Percentiles rank a stretch among this genome's conserved stretches.
These are phyloP conservation scores for Nakazawaea siamensis DNA, from an alignment of 805 yeast species.

Conservation along the genomic window DNA sequence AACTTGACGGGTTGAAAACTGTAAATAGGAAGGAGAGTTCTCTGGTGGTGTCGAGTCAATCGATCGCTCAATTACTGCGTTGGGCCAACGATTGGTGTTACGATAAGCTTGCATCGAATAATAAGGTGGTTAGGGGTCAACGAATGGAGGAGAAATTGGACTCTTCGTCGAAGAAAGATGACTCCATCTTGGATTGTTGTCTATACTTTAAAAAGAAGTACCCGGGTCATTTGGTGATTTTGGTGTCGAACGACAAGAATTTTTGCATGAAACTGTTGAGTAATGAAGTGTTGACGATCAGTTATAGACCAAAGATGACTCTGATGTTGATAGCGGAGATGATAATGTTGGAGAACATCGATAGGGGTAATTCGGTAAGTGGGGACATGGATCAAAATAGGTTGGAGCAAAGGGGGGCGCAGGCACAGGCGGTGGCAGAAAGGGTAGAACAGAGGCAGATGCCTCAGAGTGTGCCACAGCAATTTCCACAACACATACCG, in stretches of 20 bases:
- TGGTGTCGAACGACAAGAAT: conserved; percentile 78
- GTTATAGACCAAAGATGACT: conserved; percentile 36
- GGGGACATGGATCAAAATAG: no score
- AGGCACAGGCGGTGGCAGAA: no score
- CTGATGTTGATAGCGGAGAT: conserved; percentile 33
- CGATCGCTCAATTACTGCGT: conserved; percentile 55
- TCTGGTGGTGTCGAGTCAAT: conserved; percentile 17
- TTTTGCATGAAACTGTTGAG: conserved; percentile 71
- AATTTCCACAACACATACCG: no score
- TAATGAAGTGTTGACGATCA: conserved; percentile 58
- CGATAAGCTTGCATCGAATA: conserved; percentile 40
- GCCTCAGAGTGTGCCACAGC: no score
- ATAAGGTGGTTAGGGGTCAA: conserved; percentile 57
- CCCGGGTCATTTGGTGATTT: conserved; percentile 34
- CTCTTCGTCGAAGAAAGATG: conserved; percentile 48
- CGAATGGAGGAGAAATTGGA: conserved; percentile 45
- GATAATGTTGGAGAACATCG: conserved; percentile 25
- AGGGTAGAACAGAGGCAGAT: no score
- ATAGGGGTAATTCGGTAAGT: background rate
- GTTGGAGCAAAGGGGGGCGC: no score
- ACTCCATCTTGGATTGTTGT: conserved; percentile 82
- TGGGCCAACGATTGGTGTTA: conserved; percentile 77
- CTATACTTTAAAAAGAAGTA: conserved; percentile 42
- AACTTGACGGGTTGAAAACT: conserved; percentile 75
- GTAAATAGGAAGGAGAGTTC: conserved; percentile 16